Evolutionary conservation across 2,329 filamentous ascomycete genomes (phyloP).

Genomic region (Fusarium odoratissimum): DNA sequence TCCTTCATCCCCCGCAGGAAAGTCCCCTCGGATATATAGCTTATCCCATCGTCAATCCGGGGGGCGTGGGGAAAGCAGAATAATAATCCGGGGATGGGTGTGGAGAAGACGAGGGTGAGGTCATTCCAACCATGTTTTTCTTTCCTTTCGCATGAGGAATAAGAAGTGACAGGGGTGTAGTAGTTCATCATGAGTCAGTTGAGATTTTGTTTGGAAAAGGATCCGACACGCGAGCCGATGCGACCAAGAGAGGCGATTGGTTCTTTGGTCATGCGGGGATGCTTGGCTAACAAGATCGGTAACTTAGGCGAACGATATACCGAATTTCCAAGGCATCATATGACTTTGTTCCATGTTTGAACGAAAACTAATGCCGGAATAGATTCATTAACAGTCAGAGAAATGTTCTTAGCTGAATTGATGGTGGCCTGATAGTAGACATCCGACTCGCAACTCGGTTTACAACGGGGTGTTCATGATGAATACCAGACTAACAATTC

Average conservation of each 20-base stretch:
- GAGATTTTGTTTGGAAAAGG: not conserved
- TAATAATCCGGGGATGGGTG: conserved; percentile 40
- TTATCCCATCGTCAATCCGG: conserved; percentile 39
- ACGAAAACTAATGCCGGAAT: not conserved
- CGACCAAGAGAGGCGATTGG: conserved; percentile 41
- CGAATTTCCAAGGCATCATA: not conserved
- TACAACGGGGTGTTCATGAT: not conserved
- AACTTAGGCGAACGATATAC: conserved; percentile 6
- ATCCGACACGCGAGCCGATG: conserved; percentile 48
- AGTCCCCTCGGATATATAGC: conserved; percentile 32
- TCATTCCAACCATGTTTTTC: conserved; percentile 31
- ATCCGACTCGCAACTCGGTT: not conserved
- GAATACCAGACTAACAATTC: not conserved
- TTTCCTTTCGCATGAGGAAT: not conserved
- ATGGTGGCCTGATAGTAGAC: not conserved
- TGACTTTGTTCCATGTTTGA: not conserved
- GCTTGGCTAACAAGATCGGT: not conserved
- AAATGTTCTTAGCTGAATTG: not conserved
- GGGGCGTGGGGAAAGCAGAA: conserved; percentile 36
- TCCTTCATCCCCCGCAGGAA: conserved; percentile 8
- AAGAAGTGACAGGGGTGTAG: not conserved
- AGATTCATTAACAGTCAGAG: not conserved
- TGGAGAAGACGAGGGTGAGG: conserved; percentile 26
- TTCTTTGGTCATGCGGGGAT: conserved; percentile 12
- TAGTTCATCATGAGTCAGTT: conserved; percentile 9